Conservation (phyloP, 495 filamentous ascomycete genomes). For the Penicillium cinerascens region DNA sequence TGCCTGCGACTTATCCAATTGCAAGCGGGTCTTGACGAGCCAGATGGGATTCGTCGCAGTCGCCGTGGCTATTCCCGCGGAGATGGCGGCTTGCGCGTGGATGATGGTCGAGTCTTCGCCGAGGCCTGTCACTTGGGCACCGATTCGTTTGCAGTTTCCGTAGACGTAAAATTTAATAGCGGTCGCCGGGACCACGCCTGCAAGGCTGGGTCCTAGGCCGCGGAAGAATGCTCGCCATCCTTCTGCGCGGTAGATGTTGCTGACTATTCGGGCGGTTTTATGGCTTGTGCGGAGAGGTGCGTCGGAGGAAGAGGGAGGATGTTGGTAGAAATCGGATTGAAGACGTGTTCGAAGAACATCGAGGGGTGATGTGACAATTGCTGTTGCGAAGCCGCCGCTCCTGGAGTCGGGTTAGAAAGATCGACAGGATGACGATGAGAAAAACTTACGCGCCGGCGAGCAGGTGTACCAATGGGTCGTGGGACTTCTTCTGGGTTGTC, state of each 20-base stretch:
- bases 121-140: conserved; percentile 60
- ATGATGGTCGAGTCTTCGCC: conserved; percentile 65
- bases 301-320: conserved; percentile 26
- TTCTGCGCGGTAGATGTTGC: conserved; percentile 70
- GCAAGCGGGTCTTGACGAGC: conserved; percentile 85
- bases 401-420: conserved; percentile 34
- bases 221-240: conserved; percentile 85
- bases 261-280: conserved; percentile 79
- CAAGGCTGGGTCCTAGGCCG: conserved; percentile 80
- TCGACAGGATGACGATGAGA: conserved; percentile 4
- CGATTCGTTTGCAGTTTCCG: conserved; percentile 79
- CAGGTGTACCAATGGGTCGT: conserved; percentile 68
- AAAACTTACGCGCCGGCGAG: conserved; percentile 76
- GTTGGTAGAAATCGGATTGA: conserved; percentile 86
- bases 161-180: conserved; percentile 89
- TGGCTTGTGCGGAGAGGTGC: conserved; percentile 56
- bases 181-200: conserved; percentile 82
- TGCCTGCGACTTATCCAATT: conserved; percentile 72
- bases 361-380: conserved; percentile 76
- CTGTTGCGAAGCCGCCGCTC: conserved; percentile 79
- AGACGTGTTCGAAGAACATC: conserved; percentile 87
- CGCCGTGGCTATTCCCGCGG: conserved; percentile 73
- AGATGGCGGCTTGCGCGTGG: conserved; percentile 68
- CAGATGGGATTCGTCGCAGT: conserved; percentile 92
- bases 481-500: conserved; percentile 14